Conservation (phyloP, 1,139 yeast species). For the Lodderomyces parapsilosis region DNA sequence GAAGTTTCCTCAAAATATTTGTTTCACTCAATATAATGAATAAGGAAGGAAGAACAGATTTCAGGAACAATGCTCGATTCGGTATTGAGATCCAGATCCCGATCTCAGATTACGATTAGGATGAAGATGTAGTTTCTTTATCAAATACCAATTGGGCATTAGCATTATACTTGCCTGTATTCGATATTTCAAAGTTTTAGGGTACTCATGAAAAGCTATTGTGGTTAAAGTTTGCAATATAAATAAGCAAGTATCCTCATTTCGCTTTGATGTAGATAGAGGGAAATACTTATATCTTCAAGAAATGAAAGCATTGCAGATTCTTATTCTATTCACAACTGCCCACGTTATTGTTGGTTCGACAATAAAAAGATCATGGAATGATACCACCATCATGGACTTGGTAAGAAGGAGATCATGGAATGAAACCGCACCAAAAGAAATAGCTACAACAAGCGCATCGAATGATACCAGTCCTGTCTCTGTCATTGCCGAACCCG, state of each 20-base stretch:
- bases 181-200: not conserved
- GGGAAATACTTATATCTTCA: no score
- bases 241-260: not conserved
- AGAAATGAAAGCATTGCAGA: no score
- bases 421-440: not conserved
- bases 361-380: not conserved
- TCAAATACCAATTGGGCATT: not conserved
- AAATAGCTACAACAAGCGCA: not conserved
- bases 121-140: not conserved
- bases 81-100: not conserved
- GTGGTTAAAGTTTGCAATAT: not conserved
- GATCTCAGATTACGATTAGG: not conserved
- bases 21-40: no score
- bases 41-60: not conserved
- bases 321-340: no score
- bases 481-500: not conserved
- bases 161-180: not conserved
- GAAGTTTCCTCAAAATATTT: no score
- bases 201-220: not conserved
- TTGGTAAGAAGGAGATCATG: not conserved
- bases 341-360: not conserved
- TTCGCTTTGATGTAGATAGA: no score
- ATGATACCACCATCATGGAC: not conserved
- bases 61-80: not conserved
- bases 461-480: not conserved